phyloP scores from a whole-genome alignment of 2,329 filamentous ascomycete genomes.

The Colletotrichum sp. region DNA sequence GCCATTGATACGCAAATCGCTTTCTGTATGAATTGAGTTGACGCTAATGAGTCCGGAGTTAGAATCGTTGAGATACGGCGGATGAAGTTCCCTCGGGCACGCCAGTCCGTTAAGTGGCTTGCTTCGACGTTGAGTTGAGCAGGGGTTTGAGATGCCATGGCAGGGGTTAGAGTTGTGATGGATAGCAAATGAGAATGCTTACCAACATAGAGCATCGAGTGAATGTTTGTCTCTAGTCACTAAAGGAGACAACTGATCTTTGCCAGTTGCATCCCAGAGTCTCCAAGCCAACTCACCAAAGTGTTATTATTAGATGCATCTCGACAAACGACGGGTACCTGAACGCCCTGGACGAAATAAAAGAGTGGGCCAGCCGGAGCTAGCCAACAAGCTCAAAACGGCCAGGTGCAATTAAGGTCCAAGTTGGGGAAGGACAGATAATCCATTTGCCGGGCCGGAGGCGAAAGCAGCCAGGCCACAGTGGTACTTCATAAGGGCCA shows the following conservation, averaged over 20 bases:
- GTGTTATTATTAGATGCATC: neutral
- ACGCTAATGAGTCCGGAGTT: neutral
- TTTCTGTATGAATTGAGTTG: neutral
- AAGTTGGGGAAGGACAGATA: constrained; percentile 22
- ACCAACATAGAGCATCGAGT: neutral
- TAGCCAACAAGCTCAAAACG: constrained; percentile 4
- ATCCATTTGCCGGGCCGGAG: constrained; percentile 16
- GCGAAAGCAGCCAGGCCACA: neutral
- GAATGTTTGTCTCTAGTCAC: neutral
- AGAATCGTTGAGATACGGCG: neutral
- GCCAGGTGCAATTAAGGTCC: neutral
- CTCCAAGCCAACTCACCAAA: neutral
- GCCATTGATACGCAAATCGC: neutral
- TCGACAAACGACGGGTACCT: neutral
- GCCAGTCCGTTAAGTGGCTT: neutral
- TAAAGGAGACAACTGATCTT: neutral
- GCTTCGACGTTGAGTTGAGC: neutral
- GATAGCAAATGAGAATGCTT: neutral
- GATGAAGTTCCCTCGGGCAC: neutral
- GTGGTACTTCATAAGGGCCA: neutral
- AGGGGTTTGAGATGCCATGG: neutral
- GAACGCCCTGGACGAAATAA: neutral
- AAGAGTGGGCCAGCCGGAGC: neutral
- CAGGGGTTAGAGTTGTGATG: neutral
- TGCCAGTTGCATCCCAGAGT: neutral